Evolutionary conservation across 345 rosid genomes (phyloP), one percentile per base, ranked within the genome.

Genomic region (Triadica sebifera): DNA sequence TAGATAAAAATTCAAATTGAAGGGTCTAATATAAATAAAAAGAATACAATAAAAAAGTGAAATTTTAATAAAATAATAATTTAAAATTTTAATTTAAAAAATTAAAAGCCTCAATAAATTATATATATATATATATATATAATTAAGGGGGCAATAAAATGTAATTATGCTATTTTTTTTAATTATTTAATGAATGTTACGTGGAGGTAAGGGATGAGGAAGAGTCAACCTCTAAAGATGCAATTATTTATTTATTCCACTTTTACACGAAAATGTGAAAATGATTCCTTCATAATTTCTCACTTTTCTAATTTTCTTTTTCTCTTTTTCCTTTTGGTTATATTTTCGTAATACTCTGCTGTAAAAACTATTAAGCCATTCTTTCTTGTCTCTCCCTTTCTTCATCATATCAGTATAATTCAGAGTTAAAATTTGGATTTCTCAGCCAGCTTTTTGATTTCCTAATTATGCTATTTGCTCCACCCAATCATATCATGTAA

Each of bases 401-500:
- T 43, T 65, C 69, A 20, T 29, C 2, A 29, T 29, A 29, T 29
- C 34, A 29, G 34, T 43, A 41, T 45, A 43, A 45, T 11, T 22
- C 34, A 12, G 69, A 6, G 46, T 5, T 65, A 3, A 47, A 65
- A 0, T 24, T 58, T 58, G 37, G 37, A 58, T 58, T 58, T 11
- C 29, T 22, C 37, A n/a, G 9, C 11, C 10, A 5, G 8, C 19
- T 8, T 0, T 17, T 53, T 53, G 8, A 10, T 3, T 5, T 43
- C 9, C 7, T 62, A 38, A 65, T 20, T 45, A 50, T 50, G 57
- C 57, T 34, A 0, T 50, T 37, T 61, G 8, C 65, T 7, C 7
- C 16, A 63, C 15, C 55, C 73, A 71, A 71, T 59, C 74, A 60
- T 60, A 13, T 71, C 65, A 41, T 64, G 83, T 72, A 71, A 80